phyloP scores from a whole-genome alignment of 805 yeast genomes.

The Kluyveromyces dobzhanskii region DNA sequence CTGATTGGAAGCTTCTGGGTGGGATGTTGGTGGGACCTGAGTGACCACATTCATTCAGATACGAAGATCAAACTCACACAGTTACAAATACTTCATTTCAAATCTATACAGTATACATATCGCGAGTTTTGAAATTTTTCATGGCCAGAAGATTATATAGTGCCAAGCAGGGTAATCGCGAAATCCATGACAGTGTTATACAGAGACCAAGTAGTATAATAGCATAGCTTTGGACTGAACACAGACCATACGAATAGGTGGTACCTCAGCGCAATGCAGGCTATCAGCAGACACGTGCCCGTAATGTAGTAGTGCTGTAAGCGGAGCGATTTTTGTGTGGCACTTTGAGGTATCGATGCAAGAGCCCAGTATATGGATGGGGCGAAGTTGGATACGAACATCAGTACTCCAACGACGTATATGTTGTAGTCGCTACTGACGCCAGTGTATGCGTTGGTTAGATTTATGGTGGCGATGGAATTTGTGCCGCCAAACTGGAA shows the following conservation, averaged over 20 bases:
- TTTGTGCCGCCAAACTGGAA: constrained; percentile 88
- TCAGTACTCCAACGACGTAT: constrained; percentile 62
- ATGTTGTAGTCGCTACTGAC: constrained; percentile 56
- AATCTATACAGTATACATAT: too few species aligned
- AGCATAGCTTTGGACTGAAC: constrained; percentile 85
- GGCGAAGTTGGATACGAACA: constrained; percentile 77
- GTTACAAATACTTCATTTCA: too few species aligned
- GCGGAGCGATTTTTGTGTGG: constrained; percentile 23
- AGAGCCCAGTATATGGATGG: constrained; percentile 79
- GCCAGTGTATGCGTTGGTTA: constrained; percentile 91
- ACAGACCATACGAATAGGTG: constrained; percentile 97
- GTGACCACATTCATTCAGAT: too few species aligned
- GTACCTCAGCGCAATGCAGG: constrained; percentile 69
- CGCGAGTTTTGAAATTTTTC: too few species aligned
- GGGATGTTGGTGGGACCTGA: too few species aligned
- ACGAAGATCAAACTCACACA: too few species aligned
- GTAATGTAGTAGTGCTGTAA: constrained; percentile 51
- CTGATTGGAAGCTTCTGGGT: too few species aligned
- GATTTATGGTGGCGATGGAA: constrained; percentile 82
- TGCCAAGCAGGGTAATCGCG: neutral
- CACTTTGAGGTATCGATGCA: constrained; percentile 24
- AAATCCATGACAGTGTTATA: constrained; percentile 36
- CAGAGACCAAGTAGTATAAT: constrained; percentile 66
- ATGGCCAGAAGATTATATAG: neutral
- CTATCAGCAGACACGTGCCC: constrained; percentile 48